Percentiles rank a stretch among this genome's conserved stretches.
phyloP scores from a whole-genome alignment of 179 eudicot species.

The Sideroxylon spinosum region DNA sequence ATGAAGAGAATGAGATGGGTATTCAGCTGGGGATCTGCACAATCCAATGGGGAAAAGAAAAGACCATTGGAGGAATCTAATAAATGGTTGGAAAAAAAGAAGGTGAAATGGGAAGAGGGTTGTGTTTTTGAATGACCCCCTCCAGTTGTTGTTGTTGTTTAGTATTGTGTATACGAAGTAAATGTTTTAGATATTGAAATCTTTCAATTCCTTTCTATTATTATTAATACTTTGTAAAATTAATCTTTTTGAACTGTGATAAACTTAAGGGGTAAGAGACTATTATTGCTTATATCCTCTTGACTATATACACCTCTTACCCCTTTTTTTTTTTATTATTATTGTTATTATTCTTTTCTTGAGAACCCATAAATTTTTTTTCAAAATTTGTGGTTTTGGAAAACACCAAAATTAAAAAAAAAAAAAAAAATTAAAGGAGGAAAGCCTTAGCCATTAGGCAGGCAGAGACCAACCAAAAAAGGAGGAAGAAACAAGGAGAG shows the following conservation, averaged over 20 bases:
- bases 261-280: constrained; percentile 9
- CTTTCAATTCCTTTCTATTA: constrained; percentile 14
- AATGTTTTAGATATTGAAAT: constrained; percentile 38
- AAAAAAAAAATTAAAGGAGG: neutral
- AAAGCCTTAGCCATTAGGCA: neutral
- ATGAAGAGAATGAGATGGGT: constrained; percentile 31
- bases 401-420: neutral
- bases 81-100: constrained; percentile 48
- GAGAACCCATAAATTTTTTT: neutral
- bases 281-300: constrained; percentile 8
- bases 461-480: neutral
- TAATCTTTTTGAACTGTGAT: constrained; percentile 12
- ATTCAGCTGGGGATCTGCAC: constrained; percentile 32
- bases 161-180: constrained; percentile 34
- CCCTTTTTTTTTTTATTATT: neutral
- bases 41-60: constrained; percentile 38
- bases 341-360: neutral
- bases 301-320: constrained; percentile 15
- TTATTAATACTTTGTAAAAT: neutral
- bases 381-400: neutral
- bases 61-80: constrained; percentile 45
- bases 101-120: constrained; percentile 61
- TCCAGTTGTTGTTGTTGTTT: constrained; percentile 22
- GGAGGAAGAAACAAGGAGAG: constrained; percentile 2
- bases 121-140: constrained; percentile 42